Evolutionary conservation across 2,329 filamentous ascomycete species (phyloP).

Genomic region (Lachnellula willkommii): DNA sequence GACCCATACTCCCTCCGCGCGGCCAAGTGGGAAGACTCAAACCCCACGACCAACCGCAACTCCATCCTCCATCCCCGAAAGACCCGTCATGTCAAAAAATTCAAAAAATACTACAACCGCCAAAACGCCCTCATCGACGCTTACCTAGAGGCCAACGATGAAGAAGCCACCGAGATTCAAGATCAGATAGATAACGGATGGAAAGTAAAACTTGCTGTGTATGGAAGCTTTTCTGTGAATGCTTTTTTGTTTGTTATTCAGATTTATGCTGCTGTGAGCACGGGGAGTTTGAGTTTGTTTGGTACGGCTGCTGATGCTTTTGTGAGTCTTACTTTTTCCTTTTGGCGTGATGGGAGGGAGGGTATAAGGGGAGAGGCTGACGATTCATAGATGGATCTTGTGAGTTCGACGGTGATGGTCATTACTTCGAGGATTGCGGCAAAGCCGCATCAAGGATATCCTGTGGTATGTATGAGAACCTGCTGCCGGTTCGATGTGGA

Average conservation of each 20-base stretch:
- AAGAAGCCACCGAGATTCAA: conserved; percentile 47
- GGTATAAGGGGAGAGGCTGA: too few species aligned
- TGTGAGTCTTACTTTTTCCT: conserved; percentile 32
- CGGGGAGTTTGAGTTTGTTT: conserved; percentile 56
- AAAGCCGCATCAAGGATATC: conserved; percentile 57
- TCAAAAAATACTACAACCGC: conserved; percentile 43
- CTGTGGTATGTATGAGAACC: conserved; percentile 41
- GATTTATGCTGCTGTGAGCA: conserved; percentile 52
- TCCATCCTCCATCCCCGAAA: too few species aligned
- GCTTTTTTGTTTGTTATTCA: conserved; percentile 53
- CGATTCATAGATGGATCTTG: conserved; percentile 49
- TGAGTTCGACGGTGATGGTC: conserved; percentile 59
- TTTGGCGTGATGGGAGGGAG: too few species aligned
- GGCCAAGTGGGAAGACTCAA: conserved; percentile 28
- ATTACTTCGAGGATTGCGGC: conserved; percentile 55
- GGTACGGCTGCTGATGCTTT: conserved; percentile 62
- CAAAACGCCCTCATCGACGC: conserved; percentile 46
- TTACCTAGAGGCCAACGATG: conserved; percentile 51
- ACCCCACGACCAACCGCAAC: too few species aligned
- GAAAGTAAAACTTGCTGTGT: conserved; percentile 49
- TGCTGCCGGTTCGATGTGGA: too few species aligned
- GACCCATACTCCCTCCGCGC: conserved; percentile 34
- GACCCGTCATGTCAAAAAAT: conserved; percentile 30
- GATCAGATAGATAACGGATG: conserved; percentile 47
- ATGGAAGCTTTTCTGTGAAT: conserved; percentile 46